Evolutionary conservation across 2,329 filamentous ascomycete genomes (phyloP).

Genomic region (Colletotrichum liriopes): DNA sequence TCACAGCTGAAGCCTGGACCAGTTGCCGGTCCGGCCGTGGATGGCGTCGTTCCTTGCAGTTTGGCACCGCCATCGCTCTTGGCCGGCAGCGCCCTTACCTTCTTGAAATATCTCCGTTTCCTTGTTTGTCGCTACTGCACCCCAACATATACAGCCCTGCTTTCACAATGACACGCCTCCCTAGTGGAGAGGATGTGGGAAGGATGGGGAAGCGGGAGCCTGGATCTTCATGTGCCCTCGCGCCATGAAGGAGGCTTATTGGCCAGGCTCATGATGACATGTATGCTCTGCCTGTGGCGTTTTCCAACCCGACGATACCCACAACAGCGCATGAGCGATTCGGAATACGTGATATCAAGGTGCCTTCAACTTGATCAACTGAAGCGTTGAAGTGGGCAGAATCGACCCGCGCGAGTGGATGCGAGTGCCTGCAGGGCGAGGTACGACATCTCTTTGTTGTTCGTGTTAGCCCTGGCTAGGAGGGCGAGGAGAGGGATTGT

Average conservation of each 20-base stretch:
- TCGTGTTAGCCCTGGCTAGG: slow-evolving; percentile 3
- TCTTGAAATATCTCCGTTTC: slow-evolving; percentile 25
- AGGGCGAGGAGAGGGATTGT: slow-evolving; percentile 29
- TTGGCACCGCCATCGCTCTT: slow-evolving; percentile 23
- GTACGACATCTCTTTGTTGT: slow-evolving; percentile 30
- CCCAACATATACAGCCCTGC: background rate
- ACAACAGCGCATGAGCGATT: background rate
- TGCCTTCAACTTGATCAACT: background rate
- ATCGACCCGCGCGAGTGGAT: background rate
- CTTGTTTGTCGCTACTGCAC: slow-evolving; percentile 25
- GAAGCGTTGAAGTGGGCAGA: background rate
- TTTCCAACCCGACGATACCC: background rate
- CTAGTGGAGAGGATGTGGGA: slow-evolving; percentile 1
- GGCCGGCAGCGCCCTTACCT: slow-evolving; percentile 26
- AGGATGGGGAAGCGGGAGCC: slow-evolving; percentile 3
- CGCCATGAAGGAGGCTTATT: background rate
- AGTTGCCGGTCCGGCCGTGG: slow-evolving; percentile 15
- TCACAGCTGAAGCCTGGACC: slow-evolving; percentile 26
- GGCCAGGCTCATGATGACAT: background rate
- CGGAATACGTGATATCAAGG: slow-evolving; percentile 15
- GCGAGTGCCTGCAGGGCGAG: slow-evolving; percentile 6
- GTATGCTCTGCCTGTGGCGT: slow-evolving; percentile 19
- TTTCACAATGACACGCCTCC: slow-evolving; percentile 9
- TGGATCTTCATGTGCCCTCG: background rate
- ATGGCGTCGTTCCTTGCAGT: slow-evolving; percentile 27